Evolutionary conservation across 495 filamentous ascomycete genomes (phyloP).

Genomic region (Penicillium lividum): DNA sequence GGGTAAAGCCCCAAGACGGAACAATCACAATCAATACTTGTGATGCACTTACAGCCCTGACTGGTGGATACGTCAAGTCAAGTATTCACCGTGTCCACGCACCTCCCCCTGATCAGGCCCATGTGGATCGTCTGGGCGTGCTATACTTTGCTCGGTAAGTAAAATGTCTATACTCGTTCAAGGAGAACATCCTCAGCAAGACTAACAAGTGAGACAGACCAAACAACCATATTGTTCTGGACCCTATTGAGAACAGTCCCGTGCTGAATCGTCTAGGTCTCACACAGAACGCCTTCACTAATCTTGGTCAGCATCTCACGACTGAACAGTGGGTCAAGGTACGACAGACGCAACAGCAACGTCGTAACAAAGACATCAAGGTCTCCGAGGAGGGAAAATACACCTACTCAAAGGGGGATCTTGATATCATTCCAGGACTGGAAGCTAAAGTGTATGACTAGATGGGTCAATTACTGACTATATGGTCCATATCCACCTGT

Average conservation of each 20-base stretch:
- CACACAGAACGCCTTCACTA: constrained; percentile 34
- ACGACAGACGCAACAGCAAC: constrained; percentile 44
- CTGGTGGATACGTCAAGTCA: constrained; percentile 50
- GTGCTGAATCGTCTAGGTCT: constrained; percentile 45
- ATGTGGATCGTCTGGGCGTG: constrained; percentile 53
- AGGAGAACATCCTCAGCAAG: background rate
- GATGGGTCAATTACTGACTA: background rate
- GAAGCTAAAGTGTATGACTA: constrained; percentile 48
- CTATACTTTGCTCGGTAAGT: constrained; percentile 45
- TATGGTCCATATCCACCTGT: too few relatives aligned
- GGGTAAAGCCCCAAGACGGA: constrained; percentile 45
- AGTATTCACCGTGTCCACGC: constrained; percentile 55
- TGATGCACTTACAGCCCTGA: constrained; percentile 50
- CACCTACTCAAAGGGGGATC: constrained; percentile 40
- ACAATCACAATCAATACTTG: constrained; percentile 56
- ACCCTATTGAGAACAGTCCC: constrained; percentile 45
- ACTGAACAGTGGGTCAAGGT: constrained; percentile 40
- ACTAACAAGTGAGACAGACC: constrained; percentile 21
- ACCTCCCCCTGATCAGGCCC: constrained; percentile 50
- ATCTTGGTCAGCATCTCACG: constrained; percentile 35
- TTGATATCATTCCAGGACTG: constrained; percentile 51
- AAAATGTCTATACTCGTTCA: background rate
- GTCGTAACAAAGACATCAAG: constrained; percentile 42
- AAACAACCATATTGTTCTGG: constrained; percentile 40
- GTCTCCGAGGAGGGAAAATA: constrained; percentile 40